Base-by-base conservation (phyloP, 352 stramenopile species). In the Phytopythium montanum region DNA sequence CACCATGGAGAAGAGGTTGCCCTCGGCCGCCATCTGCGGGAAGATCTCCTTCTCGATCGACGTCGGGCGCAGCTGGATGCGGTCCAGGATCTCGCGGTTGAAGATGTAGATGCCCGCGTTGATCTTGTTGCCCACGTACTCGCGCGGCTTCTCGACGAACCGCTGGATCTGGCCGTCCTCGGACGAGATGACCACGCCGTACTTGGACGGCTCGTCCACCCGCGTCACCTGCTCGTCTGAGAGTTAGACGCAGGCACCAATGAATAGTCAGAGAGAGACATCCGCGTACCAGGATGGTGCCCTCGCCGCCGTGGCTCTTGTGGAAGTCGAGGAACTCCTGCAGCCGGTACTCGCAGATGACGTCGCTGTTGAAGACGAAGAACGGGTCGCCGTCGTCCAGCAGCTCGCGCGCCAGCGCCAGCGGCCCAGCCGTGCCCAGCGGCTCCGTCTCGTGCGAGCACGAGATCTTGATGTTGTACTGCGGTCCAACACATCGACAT, bases 1-100 rank as follows among this genome's bases (percentile, higher is more conserved):
- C 48, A 88, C 70, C 83, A 97, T 95, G 41, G 83, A 86, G 66
- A 72, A 97, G 9, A 97, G 56, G 53, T 93, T 89, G 41, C 83
- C 84, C 48, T 97, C 88, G 13, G 82, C 83, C 13, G 88, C 88
- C 86, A 97, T 96, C 53, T 90, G 81, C 29, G 88, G 88, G 64
- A 97, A 97, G 38, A 97, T 81, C 65, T 96, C 88, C 61, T 92
- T 92, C 64, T 97, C 88, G 59, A 97, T 96, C 18, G 88, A 97
- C 26, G 88, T 97, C n/a, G 88, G 88, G 25, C 82, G 78, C 34
- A 94, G 60, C 71, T 90, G 80, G 54, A 97, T 97, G 19, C 29
- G 5, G 9, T 34, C 29, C 29, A 34, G 29, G 29, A 34, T 34
- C 29, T 34, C 29, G 9, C 29, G 29, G 4, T 34, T 34, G 29